phyloP scores from a whole-genome alignment of 2,329 filamentous ascomycete species.

The Colletotrichum melonis region DNA sequence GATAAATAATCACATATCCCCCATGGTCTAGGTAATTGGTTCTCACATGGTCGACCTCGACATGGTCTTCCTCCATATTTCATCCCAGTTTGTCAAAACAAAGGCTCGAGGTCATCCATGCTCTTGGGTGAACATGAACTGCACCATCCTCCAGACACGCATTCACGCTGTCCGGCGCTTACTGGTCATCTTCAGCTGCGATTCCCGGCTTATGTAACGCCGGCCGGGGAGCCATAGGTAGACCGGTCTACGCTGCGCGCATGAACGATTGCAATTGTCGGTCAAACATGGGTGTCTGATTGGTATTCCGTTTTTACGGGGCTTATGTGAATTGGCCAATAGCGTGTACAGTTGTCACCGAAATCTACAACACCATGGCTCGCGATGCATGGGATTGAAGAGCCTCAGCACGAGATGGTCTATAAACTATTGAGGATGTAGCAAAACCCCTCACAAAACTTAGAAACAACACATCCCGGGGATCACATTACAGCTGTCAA shows the following conservation, averaged over 20 bases:
- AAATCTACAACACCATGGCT: background rate
- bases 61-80: background rate
- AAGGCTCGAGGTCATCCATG: background rate
- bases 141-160: background rate
- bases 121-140: background rate
- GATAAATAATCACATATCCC: no score
- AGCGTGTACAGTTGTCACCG: background rate
- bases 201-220: slow-evolving; percentile 15
- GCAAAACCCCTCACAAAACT: slow-evolving; percentile 1
- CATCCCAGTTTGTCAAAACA: background rate
- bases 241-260: background rate
- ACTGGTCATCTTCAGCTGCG: slow-evolving; percentile 4
- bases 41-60: no score
- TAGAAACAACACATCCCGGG: background rate
- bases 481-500: background rate
- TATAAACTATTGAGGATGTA: slow-evolving; percentile 6
- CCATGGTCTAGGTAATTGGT: no score
- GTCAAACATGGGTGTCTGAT: slow-evolving; percentile 5
- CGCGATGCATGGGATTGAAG: background rate
- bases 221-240: background rate
- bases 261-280: slow-evolving; percentile 8
- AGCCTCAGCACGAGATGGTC: background rate
- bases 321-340: slow-evolving; percentile 22
- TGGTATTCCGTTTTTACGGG: slow-evolving; percentile 6
- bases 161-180: background rate